Conservation (phyloP, 768 basidiomycete species). For the Pisolithus albus region DNA sequence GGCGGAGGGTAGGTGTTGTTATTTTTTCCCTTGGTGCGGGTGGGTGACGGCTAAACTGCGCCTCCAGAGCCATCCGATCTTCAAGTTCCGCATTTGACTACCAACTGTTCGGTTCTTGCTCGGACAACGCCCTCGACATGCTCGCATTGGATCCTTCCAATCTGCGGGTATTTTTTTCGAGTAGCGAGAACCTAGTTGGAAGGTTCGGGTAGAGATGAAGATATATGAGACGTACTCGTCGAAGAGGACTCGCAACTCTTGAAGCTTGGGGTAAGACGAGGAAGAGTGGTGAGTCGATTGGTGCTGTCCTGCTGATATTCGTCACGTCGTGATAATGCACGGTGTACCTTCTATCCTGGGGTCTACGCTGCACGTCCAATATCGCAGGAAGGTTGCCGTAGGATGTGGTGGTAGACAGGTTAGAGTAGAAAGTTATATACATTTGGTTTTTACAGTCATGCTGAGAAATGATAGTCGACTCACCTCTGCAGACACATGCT, state of each 20-base stretch:
- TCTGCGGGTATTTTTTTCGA: too few relatives aligned
- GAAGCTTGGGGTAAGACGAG: conserved; percentile 69
- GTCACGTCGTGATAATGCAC: too few relatives aligned
- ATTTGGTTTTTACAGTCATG: too few relatives aligned
- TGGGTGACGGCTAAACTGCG: conserved; percentile 1
- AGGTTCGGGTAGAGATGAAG: conserved; percentile 52
- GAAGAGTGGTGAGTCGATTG: conserved; percentile 22
- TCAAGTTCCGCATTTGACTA: conserved; percentile 47
- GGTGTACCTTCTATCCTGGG: too few relatives aligned
- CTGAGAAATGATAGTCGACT: too few relatives aligned
- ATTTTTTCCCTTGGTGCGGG: background rate
- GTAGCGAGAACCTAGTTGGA: conserved; percentile 33
- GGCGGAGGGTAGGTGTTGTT: conserved; percentile 58
- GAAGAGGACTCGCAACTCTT: conserved; percentile 88
- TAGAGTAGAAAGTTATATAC: too few relatives aligned
- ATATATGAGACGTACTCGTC: conserved; percentile 66
- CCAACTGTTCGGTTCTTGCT: conserved; percentile 21
- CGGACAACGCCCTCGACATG: conserved; percentile 45
- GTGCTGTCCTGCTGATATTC: background rate
- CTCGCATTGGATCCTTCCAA: conserved; percentile 79
- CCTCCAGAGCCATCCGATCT: conserved; percentile 63
- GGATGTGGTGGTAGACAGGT: too few relatives aligned
- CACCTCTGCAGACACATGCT: too few relatives aligned
- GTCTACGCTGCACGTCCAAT: too few relatives aligned
- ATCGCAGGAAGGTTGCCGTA: too few relatives aligned